These are phyloP conservation scores for Paecilomyces sp. DNA, from an alignment of 2,329 filamentous ascomycete species.

Conservation along the genomic window DNA sequence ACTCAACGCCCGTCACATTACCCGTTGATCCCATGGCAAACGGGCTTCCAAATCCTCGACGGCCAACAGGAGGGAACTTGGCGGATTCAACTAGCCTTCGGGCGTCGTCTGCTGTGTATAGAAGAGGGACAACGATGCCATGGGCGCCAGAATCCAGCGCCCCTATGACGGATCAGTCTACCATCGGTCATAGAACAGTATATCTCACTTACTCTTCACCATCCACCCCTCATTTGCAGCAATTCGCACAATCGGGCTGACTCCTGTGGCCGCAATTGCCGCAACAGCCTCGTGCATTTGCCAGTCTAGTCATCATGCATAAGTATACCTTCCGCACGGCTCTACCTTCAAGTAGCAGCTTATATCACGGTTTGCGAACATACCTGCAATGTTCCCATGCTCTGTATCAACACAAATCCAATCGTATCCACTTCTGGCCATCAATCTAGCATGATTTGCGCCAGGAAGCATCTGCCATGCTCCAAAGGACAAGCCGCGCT, in stretches of 20 bases:
- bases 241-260: slow-evolving; percentile 41
- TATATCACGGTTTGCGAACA: background rate
- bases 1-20: slow-evolving; percentile 34
- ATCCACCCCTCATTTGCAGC: slow-evolving; percentile 55
- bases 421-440: slow-evolving; percentile 47
- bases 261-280: slow-evolving; percentile 34
- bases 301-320: background rate
- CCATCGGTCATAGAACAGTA: background rate
- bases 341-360: background rate
- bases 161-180: slow-evolving; percentile 19
- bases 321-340: background rate
- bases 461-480: slow-evolving; percentile 54
- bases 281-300: slow-evolving; percentile 50
- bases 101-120: slow-evolving; percentile 48
- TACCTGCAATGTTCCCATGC: slow-evolving; percentile 51
- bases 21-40: slow-evolving; percentile 43
- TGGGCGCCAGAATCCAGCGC: slow-evolving; percentile 55
- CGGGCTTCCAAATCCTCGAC: slow-evolving; percentile 50
- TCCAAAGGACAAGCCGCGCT: slow-evolving; percentile 44
- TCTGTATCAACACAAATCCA: slow-evolving; percentile 51
- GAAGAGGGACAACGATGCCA: slow-evolving; percentile 49
- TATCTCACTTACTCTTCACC: slow-evolving; percentile 45
- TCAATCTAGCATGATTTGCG: slow-evolving; percentile 46
- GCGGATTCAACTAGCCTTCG: slow-evolving; percentile 44
- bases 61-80: slow-evolving; percentile 50